These are phyloP conservation scores for Hypoxylon rubiginosum DNA, from an alignment of 2,329 filamentous ascomycete species.

Conservation along the genomic window DNA sequence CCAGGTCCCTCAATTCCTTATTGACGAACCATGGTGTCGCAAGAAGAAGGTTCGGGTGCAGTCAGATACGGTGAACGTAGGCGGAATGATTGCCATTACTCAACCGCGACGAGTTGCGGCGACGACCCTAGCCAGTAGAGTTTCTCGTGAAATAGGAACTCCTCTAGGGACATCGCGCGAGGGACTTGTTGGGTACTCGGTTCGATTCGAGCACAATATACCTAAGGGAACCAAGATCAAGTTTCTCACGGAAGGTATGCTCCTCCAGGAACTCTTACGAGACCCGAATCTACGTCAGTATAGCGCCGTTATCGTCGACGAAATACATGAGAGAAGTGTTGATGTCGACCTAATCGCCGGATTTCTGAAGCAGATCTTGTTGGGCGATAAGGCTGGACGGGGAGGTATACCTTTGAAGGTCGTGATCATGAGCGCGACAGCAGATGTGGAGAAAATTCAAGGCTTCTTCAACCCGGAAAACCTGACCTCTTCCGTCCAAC, in stretches of 20 bases:
- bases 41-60: conserved; percentile 66
- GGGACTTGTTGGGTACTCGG: conserved; percentile 85
- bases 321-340: conserved; percentile 95
- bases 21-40: conserved; percentile 82
- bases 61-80: conserved; percentile 66
- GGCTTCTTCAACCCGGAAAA: conserved; percentile 73
- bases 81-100: conserved; percentile 90
- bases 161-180: conserved; percentile 61
- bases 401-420: conserved; percentile 85
- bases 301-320: conserved; percentile 91
- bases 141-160: conserved; percentile 80
- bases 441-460: conserved; percentile 83
- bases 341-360: conserved; percentile 94
- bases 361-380: conserved; percentile 84
- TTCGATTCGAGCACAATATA: conserved; percentile 90
- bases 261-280: conserved; percentile 90
- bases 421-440: conserved; percentile 96
- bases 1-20: conserved; percentile 92
- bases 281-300: conserved; percentile 88
- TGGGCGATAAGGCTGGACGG: conserved; percentile 71
- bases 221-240: conserved; percentile 90
- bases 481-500: conserved; percentile 52
- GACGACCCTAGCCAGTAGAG: conserved; percentile 88
- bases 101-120: conserved; percentile 95
- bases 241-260: conserved; percentile 95